A percentile compares a stretch with the other conserved stretches of the same genome.
Evolutionary conservation across 768 basidiomycete genomes (phyloP).

Genomic region (Galerina marginata): DNA sequence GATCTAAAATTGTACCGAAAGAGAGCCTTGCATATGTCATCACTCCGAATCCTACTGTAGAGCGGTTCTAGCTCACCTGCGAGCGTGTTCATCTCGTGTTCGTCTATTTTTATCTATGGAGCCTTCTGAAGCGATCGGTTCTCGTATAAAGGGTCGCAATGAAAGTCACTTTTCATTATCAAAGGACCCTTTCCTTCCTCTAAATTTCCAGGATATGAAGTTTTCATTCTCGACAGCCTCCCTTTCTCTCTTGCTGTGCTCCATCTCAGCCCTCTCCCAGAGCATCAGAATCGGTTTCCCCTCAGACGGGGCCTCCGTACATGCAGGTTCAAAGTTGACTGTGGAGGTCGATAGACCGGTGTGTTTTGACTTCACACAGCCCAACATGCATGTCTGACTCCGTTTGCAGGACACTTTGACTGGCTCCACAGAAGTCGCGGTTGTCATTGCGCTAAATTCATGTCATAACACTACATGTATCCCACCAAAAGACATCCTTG

Average conservation of each 20-base stretch:
- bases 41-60: no score
- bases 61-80: no score
- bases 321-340: conserved; percentile 41
- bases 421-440: conserved; percentile 47
- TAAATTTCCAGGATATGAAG: conserved; percentile 18
- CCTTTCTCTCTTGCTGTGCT: conserved; percentile 33
- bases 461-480: conserved; percentile 33
- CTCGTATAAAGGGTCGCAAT: not conserved
- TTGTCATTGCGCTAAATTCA: conserved; percentile 49
- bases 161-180: not conserved
- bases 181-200: not conserved
- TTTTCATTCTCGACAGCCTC: conserved; percentile 10
- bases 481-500: conserved; percentile 35
- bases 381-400: not conserved
- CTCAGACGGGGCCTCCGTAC: conserved; percentile 35
- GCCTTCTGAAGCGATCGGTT: not conserved
- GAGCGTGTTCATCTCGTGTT: conserved; percentile 4
- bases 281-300: conserved; percentile 46
- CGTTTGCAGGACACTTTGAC: conserved; percentile 38
- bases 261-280: conserved; percentile 44
- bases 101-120: conserved; percentile 5
- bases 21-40: no score
- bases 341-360: conserved; percentile 57
- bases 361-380: conserved; percentile 19
- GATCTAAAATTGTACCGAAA: no score